Conservation (phyloP, 2,329 filamentous ascomycete species). For the Hymenoscyphus occultus region DNA sequence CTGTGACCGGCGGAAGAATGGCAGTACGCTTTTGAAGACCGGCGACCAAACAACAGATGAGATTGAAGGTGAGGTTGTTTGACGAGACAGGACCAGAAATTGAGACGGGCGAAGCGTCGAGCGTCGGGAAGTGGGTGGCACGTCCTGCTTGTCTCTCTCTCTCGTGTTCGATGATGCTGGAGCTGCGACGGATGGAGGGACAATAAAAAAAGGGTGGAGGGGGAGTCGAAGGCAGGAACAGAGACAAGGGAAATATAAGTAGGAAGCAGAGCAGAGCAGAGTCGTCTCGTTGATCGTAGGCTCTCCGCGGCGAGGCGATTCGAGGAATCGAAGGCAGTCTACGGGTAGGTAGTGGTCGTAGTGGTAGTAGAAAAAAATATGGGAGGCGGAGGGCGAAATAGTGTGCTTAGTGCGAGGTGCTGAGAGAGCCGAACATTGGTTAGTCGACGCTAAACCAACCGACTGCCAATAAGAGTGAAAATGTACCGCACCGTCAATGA, state of each 20-base stretch:
- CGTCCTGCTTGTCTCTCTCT: not conserved
- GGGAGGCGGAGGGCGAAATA: too few species aligned
- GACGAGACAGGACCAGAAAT: not conserved
- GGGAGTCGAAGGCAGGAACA: not conserved
- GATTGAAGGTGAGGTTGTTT: not conserved
- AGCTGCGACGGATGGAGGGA: not conserved
- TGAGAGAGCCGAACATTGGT: too few species aligned
- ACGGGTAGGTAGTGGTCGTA: not conserved
- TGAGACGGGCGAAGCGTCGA: not conserved
- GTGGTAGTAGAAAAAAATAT: not conserved
- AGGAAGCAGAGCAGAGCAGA: not conserved
- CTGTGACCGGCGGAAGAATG: not conserved
- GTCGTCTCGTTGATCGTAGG: constrained; percentile 1
- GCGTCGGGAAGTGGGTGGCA: not conserved
- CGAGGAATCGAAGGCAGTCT: not conserved
- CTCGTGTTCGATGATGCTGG: not conserved
- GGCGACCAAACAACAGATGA: not conserved
- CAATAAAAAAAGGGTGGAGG: not conserved
- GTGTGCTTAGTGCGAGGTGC: too few species aligned
- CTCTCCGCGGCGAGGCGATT: not conserved
- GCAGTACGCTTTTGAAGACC: not conserved
- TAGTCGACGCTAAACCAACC: too few species aligned
- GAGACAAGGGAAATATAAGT: not conserved
- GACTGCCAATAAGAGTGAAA: too few species aligned
- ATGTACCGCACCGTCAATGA: too few species aligned